phyloP scores from a whole-genome alignment of 257 asterid species.

The Gentiana macrophylla region DNA sequence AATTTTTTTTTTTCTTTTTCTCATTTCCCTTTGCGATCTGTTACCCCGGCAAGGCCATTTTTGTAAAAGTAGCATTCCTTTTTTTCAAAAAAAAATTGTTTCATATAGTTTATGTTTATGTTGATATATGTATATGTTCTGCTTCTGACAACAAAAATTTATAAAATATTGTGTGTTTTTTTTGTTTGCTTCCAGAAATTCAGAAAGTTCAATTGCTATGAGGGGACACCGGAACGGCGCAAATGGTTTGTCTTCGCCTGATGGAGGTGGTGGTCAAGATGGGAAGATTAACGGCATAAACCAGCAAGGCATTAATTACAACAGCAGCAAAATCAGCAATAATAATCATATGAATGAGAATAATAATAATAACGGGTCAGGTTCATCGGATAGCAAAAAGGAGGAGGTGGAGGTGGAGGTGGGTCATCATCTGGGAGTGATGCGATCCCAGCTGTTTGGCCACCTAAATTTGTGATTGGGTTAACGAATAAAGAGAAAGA shows the following conservation, averaged over 20 bases:
- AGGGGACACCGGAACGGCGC: constrained; percentile 42
- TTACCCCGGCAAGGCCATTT: constrained; percentile 32
- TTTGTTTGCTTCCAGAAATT: constrained; percentile 40
- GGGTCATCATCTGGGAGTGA: constrained; percentile 62
- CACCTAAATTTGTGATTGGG: constrained; percentile 72
- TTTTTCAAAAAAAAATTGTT: not conserved
- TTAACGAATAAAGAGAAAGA: constrained; percentile 90
- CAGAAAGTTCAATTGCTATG: constrained; percentile 33
- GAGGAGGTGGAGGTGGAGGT: constrained; percentile 10
- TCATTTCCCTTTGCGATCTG: constrained; percentile 29
- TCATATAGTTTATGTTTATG: not conserved
- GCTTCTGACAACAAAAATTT: not conserved
- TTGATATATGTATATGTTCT: constrained; percentile 1
- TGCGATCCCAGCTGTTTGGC: constrained; percentile 53
- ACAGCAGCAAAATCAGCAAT: constrained; percentile 7
- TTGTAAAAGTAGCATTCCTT: constrained; percentile 22
- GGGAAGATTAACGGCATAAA: constrained; percentile 15
- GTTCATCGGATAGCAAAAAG: constrained; percentile 66
- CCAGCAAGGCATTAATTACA: not conserved
- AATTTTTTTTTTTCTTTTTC: constrained; percentile 11
- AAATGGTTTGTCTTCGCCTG: constrained; percentile 37
- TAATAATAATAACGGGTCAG: constrained; percentile 45
- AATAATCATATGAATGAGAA: constrained; percentile 4
- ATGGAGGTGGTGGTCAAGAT: constrained; percentile 20
- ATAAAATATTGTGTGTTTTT: not conserved